These are phyloP conservation scores for Trebouxia sp. DNA, from an alignment of 139 green algal species.

Conservation along the genomic window DNA sequence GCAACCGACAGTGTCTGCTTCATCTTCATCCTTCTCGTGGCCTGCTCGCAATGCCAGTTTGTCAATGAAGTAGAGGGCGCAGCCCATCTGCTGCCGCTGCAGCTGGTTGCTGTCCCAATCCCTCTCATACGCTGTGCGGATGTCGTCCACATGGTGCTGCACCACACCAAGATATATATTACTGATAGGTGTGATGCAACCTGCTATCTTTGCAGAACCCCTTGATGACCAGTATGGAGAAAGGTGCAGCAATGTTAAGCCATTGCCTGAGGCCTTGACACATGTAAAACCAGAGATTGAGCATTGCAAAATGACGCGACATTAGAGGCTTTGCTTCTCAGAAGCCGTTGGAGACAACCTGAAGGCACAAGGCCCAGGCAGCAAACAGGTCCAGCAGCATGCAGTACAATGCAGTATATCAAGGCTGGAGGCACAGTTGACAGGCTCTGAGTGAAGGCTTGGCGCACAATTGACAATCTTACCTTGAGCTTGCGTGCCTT, in stretches of 20 bases:
- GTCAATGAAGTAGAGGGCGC: conserved; percentile 98
- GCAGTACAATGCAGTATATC: too few relatives aligned
- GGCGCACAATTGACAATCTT: too few relatives aligned
- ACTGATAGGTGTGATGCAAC: too few relatives aligned
- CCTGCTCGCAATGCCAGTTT: conserved; percentile 96
- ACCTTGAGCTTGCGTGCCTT: conserved; percentile 92
- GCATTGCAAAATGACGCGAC: too few relatives aligned
- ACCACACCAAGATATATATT: neutral
- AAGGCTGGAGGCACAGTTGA: too few relatives aligned
- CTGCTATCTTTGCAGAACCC: neutral
- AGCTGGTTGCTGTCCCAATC: conserved; percentile 64
- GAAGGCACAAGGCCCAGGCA: neutral
- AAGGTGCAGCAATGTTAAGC: too few relatives aligned
- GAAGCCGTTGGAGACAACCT: too few relatives aligned
- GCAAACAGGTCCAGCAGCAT: too few relatives aligned
- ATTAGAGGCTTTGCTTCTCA: too few relatives aligned
- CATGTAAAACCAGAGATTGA: too few relatives aligned
- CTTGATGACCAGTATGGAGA: neutral
- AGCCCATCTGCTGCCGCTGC: conserved; percentile 85
- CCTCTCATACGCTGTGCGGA: conserved; percentile 35
- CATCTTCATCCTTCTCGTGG: conserved; percentile 98
- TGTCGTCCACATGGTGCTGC: conserved; percentile 30
- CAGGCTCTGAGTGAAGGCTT: too few relatives aligned
- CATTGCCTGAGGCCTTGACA: too few relatives aligned
- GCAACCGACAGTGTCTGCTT: conserved; percentile 99